Evolutionary conservation across 306 rosid genomes (phyloP), one percentile per base, ranked within the genome.

Genomic region (Glycine latifolia): DNA sequence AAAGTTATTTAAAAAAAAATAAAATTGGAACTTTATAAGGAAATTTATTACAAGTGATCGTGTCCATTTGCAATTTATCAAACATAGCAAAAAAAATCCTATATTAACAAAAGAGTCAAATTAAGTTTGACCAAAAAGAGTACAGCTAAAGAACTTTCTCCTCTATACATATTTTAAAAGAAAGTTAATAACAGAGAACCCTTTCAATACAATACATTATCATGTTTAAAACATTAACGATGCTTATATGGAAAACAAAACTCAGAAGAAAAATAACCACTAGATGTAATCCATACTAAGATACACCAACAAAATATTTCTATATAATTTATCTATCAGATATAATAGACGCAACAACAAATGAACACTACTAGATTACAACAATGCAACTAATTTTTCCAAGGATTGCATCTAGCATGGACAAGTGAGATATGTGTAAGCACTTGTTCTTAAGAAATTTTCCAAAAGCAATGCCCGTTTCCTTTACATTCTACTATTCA

Each of bases 391-490:
- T 76, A 62, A 65, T n/a, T 70, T 55, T 60, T 26, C 37, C 7
- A 26, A 10, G 44, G 16, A 20, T 20, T 20, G 20, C 20, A 20
- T 20, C 0, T 20, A 20, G 20, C 20, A 20, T 20, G 20, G 20
- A 20, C 20, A 20, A 20, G 20, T 20, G 8, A 62, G n/a, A 31
- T 62, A 58, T 58, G 13, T 7, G 6, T 58, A 58, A 58, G 13
- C 87, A 94, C 98, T 92, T 92, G 92, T 79, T 89, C 94, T 86
- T 26, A 26, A 26, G 31, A 26, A 26, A 26, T 26, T 26, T 26
- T 26, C 31, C 31, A 26, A 2, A 26, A 26, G 31, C 31, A 26
- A 26, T 26, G 31, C 31, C 31, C 31, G 2, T 26, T 26, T 26
- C 31, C 31, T 1, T 26, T 26, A 26, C 31, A 26, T 26, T 26